Evolutionary conservation across 257 asterid genomes (phyloP), one percentile per base, ranked within the genome.

Genomic region (Gynochthodes officinalis): DNA sequence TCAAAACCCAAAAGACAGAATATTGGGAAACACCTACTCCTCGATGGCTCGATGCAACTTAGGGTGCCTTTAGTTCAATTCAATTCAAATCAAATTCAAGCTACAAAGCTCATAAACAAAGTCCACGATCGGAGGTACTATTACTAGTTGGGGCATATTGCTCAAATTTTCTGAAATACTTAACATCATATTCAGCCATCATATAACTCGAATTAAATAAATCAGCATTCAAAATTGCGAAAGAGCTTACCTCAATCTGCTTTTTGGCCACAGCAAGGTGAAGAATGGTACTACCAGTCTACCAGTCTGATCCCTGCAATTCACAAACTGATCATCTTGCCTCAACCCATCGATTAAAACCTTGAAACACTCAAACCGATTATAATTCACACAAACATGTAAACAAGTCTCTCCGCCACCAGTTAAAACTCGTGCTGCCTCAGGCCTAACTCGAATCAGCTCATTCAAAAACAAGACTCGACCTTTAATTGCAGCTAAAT

Each of bases 401-500:
- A 75, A 62, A 53, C 77, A 74, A 30, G 62, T 74, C 58, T 81
- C 82, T 33, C 82, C 82, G n/a, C 76, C 44, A 27, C 69, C 72
- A 14, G 68, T 76, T 68, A 80, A 64, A 42, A 64, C 54, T 12
- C 52, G 35, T 40, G 54, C 70, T 2, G 70, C 37, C 13, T 64
- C 54, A 10, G 70, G 35, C 54, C 25, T 64, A 64, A 28, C 37
- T 65, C 53, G 15, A 14, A 43, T 43, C 55, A 43, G 15, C 57
- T n/a, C 40, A 39, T 16, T 64, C 52, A 21, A 14, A 55, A 76
- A 74, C 52, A 42, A 74, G 69, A 71, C 42, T 33, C 84, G 25
- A 40, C 84, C 81, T 40, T 76, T 80, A 48, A 80, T 76, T 74
- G 79, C 81, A 12, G 77, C 81, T 48, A 80, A 61, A 58, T 80